phyloP scores from a whole-genome alignment of 495 filamentous ascomycete species.

The Xylaria venustula region DNA sequence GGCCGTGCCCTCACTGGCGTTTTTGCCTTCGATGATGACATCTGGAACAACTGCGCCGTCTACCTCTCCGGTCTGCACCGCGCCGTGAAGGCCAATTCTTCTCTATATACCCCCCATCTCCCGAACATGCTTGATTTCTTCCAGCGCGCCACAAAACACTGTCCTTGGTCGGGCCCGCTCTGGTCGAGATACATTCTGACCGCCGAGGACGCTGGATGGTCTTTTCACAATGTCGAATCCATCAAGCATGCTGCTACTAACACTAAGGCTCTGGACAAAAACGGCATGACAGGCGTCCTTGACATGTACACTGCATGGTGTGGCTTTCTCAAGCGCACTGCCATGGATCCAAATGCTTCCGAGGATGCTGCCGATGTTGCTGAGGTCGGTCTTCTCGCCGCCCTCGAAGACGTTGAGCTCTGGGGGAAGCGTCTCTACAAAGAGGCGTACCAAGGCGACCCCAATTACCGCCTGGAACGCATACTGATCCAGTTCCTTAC shows the following conservation, averaged over 20 bases:
- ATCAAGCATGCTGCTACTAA: conserved; percentile 92
- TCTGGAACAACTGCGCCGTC: conserved; percentile 81
- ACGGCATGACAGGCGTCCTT: conserved; percentile 79
- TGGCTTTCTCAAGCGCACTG: conserved; percentile 78
- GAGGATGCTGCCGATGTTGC: conserved; percentile 91
- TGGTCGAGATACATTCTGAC: conserved; percentile 88
- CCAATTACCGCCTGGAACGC: conserved; percentile 80
- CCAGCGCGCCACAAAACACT: conserved; percentile 79
- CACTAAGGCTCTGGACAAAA: conserved; percentile 66
- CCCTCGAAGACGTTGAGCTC: conserved; percentile 76
- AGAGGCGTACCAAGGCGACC: conserved; percentile 74
- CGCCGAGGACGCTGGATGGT: conserved; percentile 69
- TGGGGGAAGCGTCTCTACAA: conserved; percentile 75
- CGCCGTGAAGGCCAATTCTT: conserved; percentile 28
- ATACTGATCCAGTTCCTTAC: conserved; percentile 89
- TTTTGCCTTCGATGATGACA: conserved; percentile 63
- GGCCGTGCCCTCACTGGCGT: conserved; percentile 67
- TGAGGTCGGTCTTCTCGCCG: conserved; percentile 82
- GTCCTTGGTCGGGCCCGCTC: conserved; percentile 85
- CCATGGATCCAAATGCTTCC: conserved; percentile 71
- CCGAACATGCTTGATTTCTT: conserved; percentile 47
- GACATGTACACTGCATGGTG: conserved; percentile 93
- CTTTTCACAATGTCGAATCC: conserved; percentile 75
- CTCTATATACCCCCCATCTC: conserved; percentile 18
- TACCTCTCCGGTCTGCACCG: conserved; percentile 54